Evolutionary conservation across 306 rosid genomes (phyloP).

Genomic region (Cucurbita ficifolia): DNA sequence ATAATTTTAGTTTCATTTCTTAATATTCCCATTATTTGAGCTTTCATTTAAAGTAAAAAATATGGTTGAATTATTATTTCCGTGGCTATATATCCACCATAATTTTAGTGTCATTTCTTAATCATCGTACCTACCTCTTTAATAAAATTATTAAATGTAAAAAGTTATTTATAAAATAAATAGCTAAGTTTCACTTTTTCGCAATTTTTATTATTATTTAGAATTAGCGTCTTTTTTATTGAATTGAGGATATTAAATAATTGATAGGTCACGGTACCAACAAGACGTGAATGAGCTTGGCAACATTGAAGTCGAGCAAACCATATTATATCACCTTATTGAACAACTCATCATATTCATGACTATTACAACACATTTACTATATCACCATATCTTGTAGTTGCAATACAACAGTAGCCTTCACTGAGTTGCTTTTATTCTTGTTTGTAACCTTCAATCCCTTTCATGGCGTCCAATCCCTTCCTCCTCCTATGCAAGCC

Average conservation of each 20-base stretch:
- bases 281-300: too few species aligned
- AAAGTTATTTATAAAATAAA: too few species aligned
- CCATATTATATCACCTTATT: neutral
- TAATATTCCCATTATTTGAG: neutral
- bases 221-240: too few species aligned
- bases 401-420: neutral
- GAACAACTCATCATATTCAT: neutral
- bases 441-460: neutral
- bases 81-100: neutral
- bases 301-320: too few species aligned
- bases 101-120: neutral
- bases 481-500: slow-evolving; percentile 10
- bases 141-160: too few species aligned
- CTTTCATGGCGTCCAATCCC: neutral
- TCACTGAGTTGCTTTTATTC: neutral
- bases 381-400: neutral
- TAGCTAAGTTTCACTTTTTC: too few species aligned
- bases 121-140: neutral
- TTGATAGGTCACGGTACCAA: too few species aligned
- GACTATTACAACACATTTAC: neutral
- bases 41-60: too few species aligned
- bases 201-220: too few species aligned
- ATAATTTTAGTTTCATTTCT: neutral
- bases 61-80: neutral
- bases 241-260: neutral